Base-by-base conservation (phyloP, 441 rosid species). In the Bocquillonia castaneifolia region DNA sequence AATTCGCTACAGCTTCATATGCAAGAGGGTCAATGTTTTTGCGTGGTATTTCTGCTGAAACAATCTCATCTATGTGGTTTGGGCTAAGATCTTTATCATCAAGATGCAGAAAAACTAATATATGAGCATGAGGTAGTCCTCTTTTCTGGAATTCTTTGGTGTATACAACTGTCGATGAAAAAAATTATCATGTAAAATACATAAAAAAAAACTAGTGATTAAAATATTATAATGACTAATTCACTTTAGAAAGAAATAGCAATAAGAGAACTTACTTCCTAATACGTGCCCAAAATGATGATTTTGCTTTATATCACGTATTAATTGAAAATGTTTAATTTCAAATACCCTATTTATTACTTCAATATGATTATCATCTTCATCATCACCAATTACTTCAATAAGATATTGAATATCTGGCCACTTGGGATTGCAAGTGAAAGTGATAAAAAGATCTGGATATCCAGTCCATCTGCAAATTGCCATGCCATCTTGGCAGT, bases 401-500 rank as follows among this genome's bases (percentile, higher is more conserved):
- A 28, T 0, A 0, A 55, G 7, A 26, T 1, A 29, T 3, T 14
- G 17, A 3, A 55, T 28, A 26, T 55, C 59, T 10, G 10, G 36
- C 59, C 37, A 28, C 5, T 60, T 60, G 5, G 8, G 34, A 42
- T 61, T 61, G 36, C 65, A 61, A 0, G 52, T 61, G 12, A 40
- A 61, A 1, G 64, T 37, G 5, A 31, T 56, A 9, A 57, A 57
- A 3, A 57, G 18, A 57, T 57, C 42, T 0, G 40, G 45, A 37
- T 59, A 59, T 6, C 45, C 26, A 9, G 2, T 28, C 31, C 18
- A 59, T 20, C n/a, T 20, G 22, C 29, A 20, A 2, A 62, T 62
- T 4, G 53, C 45, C 64, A 56, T 72, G 4, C n/a, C 60, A 57
- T 58, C 60, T 12, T 61, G 63, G 14, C 63, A 70, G 2, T 31